Percentiles rank a stretch among this genome's conserved stretches.
phyloP scores from a whole-genome alignment of 2,329 filamentous ascomycete species.

The Biscogniauxia sp. region DNA sequence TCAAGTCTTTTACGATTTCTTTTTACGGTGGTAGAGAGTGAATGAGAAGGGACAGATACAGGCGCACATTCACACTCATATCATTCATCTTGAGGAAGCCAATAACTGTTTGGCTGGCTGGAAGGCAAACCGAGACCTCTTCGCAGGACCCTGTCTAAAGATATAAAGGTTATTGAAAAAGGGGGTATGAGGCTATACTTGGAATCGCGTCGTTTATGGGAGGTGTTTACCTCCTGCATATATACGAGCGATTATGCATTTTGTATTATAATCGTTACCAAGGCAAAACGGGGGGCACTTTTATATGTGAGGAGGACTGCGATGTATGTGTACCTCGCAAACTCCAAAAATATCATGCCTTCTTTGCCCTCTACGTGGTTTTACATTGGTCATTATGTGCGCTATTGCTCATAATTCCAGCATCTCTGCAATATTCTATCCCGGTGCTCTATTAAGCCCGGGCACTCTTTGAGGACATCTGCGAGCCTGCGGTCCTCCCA shows the following conservation, averaged over 20 bases:
- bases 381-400: background rate
- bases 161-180: conserved; percentile 2
- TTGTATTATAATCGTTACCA: background rate
- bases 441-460: conserved; percentile 64
- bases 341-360: background rate
- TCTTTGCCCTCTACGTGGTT: too few relatives aligned
- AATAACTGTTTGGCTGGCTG: background rate
- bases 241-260: background rate
- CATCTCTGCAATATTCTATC: conserved; percentile 53
- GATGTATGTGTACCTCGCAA: too few relatives aligned
- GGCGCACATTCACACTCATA: too few relatives aligned
- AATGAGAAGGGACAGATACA: too few relatives aligned
- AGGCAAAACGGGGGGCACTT: background rate
- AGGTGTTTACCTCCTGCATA: too few relatives aligned
- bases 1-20: too few relatives aligned
- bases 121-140: too few relatives aligned
- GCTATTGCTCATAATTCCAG: conserved; percentile 31
- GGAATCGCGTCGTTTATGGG: too few relatives aligned
- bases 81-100: too few relatives aligned
- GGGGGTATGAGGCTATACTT: background rate
- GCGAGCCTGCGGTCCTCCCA: conserved; percentile 65
- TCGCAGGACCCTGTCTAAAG: background rate
- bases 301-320: too few relatives aligned
- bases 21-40: background rate
- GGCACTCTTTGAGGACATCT: conserved; percentile 53